Conservation (phyloP, 202 grass and related monocot species). For the Carex arenaria region DNA sequence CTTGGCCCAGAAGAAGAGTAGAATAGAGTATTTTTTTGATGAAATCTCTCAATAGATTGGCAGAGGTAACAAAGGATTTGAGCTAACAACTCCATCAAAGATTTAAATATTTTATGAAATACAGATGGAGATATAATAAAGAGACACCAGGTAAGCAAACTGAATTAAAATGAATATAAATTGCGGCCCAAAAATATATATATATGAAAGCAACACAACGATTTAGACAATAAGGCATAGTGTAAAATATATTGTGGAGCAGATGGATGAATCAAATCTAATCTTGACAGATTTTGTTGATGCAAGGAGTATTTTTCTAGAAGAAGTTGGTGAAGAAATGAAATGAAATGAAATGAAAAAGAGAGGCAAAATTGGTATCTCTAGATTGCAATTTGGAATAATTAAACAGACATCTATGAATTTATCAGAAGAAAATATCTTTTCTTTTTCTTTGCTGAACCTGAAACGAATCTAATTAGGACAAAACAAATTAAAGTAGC, state of each 20-base stretch:
- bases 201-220: slow-evolving; percentile 7
- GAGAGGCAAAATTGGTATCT: not conserved
- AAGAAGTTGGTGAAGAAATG: slow-evolving; percentile 3
- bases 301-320: not conserved
- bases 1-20: not conserved
- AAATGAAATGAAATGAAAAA: not conserved
- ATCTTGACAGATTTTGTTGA: slow-evolving; percentile 16
- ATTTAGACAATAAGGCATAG: not conserved
- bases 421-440: not conserved
- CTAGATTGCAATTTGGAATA: not conserved
- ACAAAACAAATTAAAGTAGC: not conserved
- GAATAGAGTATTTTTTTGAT: slow-evolving; percentile 7
- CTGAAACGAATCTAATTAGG: not conserved
- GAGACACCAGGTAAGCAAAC: slow-evolving; percentile 3
- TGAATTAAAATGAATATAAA: not conserved
- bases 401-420: not conserved
- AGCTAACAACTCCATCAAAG: slow-evolving; percentile 24
- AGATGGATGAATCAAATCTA: slow-evolving; percentile 23
- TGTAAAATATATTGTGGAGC: not conserved
- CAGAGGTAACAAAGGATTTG: slow-evolving; percentile 20
- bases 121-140: not conserved
- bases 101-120: slow-evolving; percentile 13
- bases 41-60: slow-evolving; percentile 15
- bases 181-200: not conserved
- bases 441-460: not conserved